A percentile compares a stretch with the other conserved stretches of the same genome.
phyloP scores from a whole-genome alignment of 2,329 filamentous ascomycete genomes.

The Dothideomycetes sp. region DNA sequence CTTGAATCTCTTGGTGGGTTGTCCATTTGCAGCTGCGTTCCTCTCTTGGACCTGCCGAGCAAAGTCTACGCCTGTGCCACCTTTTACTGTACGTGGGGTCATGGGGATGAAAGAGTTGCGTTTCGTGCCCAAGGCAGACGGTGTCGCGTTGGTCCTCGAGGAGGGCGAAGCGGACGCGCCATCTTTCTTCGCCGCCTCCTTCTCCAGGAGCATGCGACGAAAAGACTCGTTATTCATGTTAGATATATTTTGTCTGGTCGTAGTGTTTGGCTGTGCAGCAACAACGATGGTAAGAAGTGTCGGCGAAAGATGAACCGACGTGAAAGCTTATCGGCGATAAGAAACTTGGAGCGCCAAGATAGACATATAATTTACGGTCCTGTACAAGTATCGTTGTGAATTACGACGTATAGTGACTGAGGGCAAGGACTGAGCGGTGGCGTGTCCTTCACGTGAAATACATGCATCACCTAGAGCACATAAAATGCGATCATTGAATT shows the following conservation, averaged over 20 bases:
- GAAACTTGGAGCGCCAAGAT: no score
- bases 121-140: constrained; percentile 19
- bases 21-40: constrained; percentile 35
- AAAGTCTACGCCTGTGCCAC: constrained; percentile 53
- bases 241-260: background rate
- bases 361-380: no score
- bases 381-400: no score
- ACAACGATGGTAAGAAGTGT: background rate
- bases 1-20: constrained; percentile 61
- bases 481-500: no score
- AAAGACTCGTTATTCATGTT: constrained; percentile 95
- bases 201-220: constrained; percentile 61
- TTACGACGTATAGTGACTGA: no score
- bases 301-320: background rate
- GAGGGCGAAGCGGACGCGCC: constrained; percentile 17
- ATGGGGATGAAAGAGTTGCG: constrained; percentile 56
- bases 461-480: no score
- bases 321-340: no score
- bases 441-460: no score
- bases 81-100: constrained; percentile 68
- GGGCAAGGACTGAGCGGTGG: no score
- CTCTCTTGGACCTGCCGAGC: constrained; percentile 74
- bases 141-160: constrained; percentile 22
- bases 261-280: background rate
- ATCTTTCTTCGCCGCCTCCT: constrained; percentile 33